phyloP scores from a whole-genome alignment of 2,329 filamentous ascomycete species.

The Colletotrichum sp. region DNA sequence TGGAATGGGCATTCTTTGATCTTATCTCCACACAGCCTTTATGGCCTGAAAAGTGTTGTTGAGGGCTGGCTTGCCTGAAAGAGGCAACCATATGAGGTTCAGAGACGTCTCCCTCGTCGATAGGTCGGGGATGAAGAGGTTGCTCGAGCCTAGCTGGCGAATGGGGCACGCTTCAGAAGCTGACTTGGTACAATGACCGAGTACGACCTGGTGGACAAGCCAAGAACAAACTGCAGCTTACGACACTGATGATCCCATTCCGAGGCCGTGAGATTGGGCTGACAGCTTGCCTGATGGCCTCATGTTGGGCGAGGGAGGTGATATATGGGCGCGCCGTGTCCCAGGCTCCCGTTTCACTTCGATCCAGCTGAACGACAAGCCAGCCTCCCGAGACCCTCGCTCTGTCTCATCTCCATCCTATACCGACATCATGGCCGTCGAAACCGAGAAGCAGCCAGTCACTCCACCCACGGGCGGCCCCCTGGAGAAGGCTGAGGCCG shows the following conservation, averaged over 20 bases:
- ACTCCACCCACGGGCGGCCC: background rate
- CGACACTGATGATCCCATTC: background rate
- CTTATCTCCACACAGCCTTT: background rate
- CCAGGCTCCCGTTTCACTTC: background rate
- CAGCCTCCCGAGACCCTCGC: background rate
- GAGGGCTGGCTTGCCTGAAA: background rate
- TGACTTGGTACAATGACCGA: background rate
- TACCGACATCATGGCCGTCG: background rate
- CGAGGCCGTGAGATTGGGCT: background rate
- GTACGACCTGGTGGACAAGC: background rate
- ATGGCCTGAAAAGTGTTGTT: background rate
- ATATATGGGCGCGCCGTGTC: background rate
- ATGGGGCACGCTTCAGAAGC: fast-evolving
- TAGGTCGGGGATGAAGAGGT: too few species aligned
- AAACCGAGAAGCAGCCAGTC: background rate
- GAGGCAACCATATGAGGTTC: background rate
- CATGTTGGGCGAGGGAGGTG: background rate
- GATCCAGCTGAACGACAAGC: background rate
- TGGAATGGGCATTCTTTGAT: background rate
- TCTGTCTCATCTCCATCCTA: fast-evolving
- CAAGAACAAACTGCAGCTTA: background rate
- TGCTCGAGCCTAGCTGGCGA: background rate
- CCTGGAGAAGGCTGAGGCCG: background rate
- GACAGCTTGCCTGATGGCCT: background rate
- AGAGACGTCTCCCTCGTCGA: background rate